Evolutionary conservation across 2,329 filamentous ascomycete species (phyloP), one percentile per base, ranked within the genome.

Genomic region (Ascochyta lentis): DNA sequence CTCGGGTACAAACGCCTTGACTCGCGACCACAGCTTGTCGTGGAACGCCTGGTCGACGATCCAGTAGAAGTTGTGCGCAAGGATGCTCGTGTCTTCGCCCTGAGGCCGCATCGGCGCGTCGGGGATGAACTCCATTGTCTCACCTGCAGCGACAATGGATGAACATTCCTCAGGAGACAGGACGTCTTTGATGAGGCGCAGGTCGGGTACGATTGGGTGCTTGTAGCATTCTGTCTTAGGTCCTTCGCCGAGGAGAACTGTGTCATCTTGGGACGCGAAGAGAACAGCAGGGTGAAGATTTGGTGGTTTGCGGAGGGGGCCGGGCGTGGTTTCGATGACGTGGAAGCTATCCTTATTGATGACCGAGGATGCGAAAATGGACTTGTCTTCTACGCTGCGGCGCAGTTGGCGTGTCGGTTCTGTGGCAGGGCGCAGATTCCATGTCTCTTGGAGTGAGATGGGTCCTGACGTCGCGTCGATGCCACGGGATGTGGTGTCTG

Each of bases 11-110:
- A 85, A 86, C 0, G 80, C 75, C 3, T 80, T 75, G 2, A 90
- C 83, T 13, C 88, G 81, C 0, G 77, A 72, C 88, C 88, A 90
- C 1, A 90, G 78, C 13, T 77, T 80, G 53, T 87, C 82, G 64
- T 87, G 84, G 69, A 90, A 89, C 0, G 80, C 78, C 22, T 79
- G 77, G 61, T 90, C 88, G 12, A 86, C 80, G 8, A 90, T 79
- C 88, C 88, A 90, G 77, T 90, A 90, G 63, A 90, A 89, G 71
- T 90, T 90, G 76, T 90, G 88, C 0, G 88, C 88, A 1, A 90
- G 73, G 42, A 90, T 82, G 65, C 86, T 89, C 23, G 81, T 80
- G 49, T 77, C 76, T 57, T 89, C 86, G 15, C 84, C 85, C 52
- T 87, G 85, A n/a, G 86, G 84, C 2, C 86, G 83, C 27, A 90